These are phyloP conservation scores for Vitis hybrid DNA, from an alignment of 177 flowering plant species.

Conservation along the genomic window DNA sequence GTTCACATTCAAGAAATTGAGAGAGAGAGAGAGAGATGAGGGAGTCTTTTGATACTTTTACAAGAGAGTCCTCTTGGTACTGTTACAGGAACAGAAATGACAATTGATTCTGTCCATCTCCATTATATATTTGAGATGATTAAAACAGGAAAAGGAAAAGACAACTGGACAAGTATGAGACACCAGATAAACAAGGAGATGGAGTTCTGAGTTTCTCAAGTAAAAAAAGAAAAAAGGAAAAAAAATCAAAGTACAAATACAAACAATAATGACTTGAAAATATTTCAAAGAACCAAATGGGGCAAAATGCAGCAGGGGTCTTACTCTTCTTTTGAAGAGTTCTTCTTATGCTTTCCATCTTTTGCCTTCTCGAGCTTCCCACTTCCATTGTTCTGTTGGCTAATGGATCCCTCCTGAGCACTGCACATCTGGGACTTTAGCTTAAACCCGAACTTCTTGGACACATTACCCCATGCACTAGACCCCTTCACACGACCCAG, in stretches of 20 bases:
- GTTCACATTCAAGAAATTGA: too few species aligned
- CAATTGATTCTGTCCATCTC: neutral
- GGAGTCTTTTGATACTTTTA: too few species aligned
- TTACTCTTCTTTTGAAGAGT: conserved; percentile 23
- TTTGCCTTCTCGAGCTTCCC: conserved; percentile 49
- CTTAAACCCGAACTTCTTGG: conserved; percentile 74
- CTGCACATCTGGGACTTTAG: conserved; percentile 90
- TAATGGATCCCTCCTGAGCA: conserved; percentile 78
- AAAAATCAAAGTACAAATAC: neutral
- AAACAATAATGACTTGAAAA: neutral
- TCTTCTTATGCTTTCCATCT: conserved; percentile 48
- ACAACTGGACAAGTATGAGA: neutral
- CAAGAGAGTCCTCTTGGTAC: too few species aligned
- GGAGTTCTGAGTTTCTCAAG: neutral
- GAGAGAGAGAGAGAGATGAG: too few species aligned
- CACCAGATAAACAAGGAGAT: conserved; percentile 1
- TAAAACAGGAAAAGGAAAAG: neutral
- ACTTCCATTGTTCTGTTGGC: conserved; percentile 38
- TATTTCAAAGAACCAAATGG: neutral
- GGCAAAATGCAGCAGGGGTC: neutral
- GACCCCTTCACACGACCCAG: conserved; percentile 46
- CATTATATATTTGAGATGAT: conserved; percentile 5
- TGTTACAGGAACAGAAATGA: too few species aligned
- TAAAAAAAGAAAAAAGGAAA: neutral
- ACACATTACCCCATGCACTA: conserved; percentile 56